Evolutionary conservation across 306 rosid species (phyloP), one percentile per base, ranked within the genome.

Genomic region (Geum urbanum): DNA sequence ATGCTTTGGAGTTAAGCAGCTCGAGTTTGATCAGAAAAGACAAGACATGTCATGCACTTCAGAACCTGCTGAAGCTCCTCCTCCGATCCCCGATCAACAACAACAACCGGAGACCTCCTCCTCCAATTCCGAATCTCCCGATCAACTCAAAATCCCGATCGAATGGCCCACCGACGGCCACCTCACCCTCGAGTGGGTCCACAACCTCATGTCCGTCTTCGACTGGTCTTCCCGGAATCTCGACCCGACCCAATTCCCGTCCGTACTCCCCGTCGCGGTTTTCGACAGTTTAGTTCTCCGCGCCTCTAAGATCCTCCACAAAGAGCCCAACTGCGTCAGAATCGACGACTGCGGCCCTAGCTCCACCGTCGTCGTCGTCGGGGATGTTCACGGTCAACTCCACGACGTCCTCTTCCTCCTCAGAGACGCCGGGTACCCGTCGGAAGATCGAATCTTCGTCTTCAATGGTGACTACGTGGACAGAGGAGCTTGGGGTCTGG

Each of bases 401-500:
- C 97, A 89, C 45, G 96, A 91, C 82, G 78, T 91, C 15, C 72
- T 91, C 12, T 89, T 82, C 65, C 96, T 91, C 6, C 74, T 89
- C 2, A 68, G 75, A 3, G 84, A 85, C 46, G 96, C 97, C 20
- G 97, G 94, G 4, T 85, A 72, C 22, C 96, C 96, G 0, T 77
- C 88, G 2, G 74, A 74, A 3, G 84, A 86, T 62, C 86, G 96
- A 9, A 70, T 89, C 14, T 87, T 77, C 22, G 85, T 91, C 50
- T 89, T 91, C 74, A 91, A 91, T 63, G 97, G 97, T 0, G 97
- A 91, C 71, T 91, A 91, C 71, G 97, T 91, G 0, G 97, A 91
- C 68, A 81, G 97, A 48, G 97, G 97, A 7, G 97, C 97, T 56
- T 91, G 97, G 97, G 97, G 97, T 2, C 88, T 91, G 2, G 97